Evolutionary conservation across 805 yeast genomes (phyloP), one percentile per base, ranked within the genome.

Genomic region (Starmerella bacillaris): DNA sequence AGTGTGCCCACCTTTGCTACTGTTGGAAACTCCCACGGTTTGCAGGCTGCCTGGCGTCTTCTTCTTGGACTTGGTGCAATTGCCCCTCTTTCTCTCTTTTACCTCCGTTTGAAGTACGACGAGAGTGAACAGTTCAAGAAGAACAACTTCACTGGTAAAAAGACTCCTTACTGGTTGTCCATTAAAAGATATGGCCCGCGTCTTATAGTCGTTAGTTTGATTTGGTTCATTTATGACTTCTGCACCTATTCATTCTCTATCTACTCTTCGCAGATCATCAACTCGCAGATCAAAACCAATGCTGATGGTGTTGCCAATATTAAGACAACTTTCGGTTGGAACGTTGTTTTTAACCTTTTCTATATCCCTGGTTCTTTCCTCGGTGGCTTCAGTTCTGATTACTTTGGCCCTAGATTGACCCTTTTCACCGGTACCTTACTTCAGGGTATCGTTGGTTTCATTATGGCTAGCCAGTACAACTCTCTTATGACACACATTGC

Each of bases 201-300:
- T 54, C 59, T 83, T 39, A 30, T 61, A 7, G 60, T 80, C 31
- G 78, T 82, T 20, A 62, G 86, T 4, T 47, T 78, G 34, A 71
- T 84, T 49, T 84, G 96, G 96, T 83, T 80, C 62, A 63, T 82
- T 48, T 86, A 84, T 54, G 92, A 86, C 59, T 80, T 84, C 57
- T 72, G 83, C 27, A 69, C 74, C 9, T 86, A 82, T 57, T 80
- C 94, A 0, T 83, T 80, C 54, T 84, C 92, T 49, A 70, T 78
- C 48, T 83, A 76, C 58, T 78, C 92, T 5, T 61, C 84, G 9
- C 67, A 68, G 40, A 80, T 86, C 46, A 59, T 83, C 43, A 59
- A 61, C 27, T 60, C 77, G 36, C 67, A 78, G 40, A 63, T 66
- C 27, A 68, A 72, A 8, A 30, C 32, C 4, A 32, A 35, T 27